These are phyloP conservation scores for Dendrostoma leiphaemia DNA, from an alignment of 2,329 filamentous ascomycete genomes.

Conservation along the genomic window DNA sequence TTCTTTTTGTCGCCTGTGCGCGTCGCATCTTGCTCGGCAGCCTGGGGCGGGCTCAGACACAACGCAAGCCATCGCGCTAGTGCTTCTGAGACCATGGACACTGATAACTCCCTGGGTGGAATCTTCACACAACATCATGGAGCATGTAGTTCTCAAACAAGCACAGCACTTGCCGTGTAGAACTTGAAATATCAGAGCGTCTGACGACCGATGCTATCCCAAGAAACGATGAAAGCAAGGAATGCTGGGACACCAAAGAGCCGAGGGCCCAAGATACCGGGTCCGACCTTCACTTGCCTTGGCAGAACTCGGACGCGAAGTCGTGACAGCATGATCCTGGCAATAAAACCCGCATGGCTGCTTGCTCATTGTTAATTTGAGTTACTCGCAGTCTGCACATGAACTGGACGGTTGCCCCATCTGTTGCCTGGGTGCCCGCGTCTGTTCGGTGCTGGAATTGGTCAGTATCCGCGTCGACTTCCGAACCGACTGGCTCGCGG, in stretches of 20 bases:
- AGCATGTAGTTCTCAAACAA: too few relatives aligned
- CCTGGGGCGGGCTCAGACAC: too few relatives aligned
- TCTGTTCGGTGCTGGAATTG: constrained; percentile 4
- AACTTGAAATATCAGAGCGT: neutral
- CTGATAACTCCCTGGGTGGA: too few relatives aligned
- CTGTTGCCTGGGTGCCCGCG: neutral
- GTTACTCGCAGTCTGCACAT: neutral
- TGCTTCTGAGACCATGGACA: too few relatives aligned
- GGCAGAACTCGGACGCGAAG: neutral
- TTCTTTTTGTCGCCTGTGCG: neutral
- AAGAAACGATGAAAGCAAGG: neutral
- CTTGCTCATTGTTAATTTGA: neutral
- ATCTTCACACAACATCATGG: too few relatives aligned
- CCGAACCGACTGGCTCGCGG: neutral
- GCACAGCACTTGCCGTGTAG: neutral
- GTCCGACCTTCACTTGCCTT: neutral
- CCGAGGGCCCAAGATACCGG: neutral
- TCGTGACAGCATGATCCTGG: constrained; percentile 3
- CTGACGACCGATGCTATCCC: neutral
- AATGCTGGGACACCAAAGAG: neutral
- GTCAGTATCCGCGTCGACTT: constrained; percentile 6
- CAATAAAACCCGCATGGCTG: constrained; percentile 8
- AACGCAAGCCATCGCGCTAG: too few relatives aligned
- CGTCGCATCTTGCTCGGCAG: neutral
- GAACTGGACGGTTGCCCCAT: neutral